A percentile compares a stretch with the other conserved stretches of the same genome.
phyloP scores from a whole-genome alignment of 768 basidiomycete genomes.

The Lentinus brumalis region DNA sequence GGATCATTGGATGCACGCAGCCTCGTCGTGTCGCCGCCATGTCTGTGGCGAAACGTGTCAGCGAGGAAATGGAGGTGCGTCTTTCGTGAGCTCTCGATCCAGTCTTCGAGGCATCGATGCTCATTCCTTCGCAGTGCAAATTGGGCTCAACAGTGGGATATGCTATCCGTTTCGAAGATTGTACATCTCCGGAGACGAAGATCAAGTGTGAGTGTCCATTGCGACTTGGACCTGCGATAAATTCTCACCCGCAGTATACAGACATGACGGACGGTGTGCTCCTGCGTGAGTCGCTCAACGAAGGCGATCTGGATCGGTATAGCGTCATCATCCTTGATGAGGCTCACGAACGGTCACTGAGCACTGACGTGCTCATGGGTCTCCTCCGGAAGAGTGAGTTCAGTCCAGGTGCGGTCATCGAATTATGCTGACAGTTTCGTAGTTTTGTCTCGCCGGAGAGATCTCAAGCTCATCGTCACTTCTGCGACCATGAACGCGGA shows the following conservation, averaged over 20 bases:
- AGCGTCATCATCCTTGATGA: constrained; percentile 98
- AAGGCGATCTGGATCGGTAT: constrained; percentile 97
- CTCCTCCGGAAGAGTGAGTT: constrained; percentile 84
- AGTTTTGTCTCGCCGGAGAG: constrained; percentile 79
- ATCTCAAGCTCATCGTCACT: constrained; percentile 95
- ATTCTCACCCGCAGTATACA: constrained; percentile 30
- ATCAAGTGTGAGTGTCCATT: constrained; percentile 79
- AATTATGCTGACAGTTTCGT: constrained; percentile 1
- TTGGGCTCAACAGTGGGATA: constrained; percentile 92
- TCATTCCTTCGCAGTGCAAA: constrained; percentile 60
- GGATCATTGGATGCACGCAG: constrained; percentile 95
- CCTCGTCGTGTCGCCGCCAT: constrained; percentile 98
- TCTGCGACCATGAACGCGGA: constrained; percentile 99
- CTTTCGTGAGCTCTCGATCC: neutral
- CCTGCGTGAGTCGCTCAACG: constrained; percentile 96
- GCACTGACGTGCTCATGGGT: constrained; percentile 98
- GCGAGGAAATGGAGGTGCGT: constrained; percentile 96
- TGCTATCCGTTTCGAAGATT: constrained; percentile 98
- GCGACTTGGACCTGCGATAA: neutral
- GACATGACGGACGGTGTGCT: constrained; percentile 99
- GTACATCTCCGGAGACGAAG: constrained; percentile 89
- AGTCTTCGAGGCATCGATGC: neutral
- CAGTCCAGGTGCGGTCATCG: neutral
- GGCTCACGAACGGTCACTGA: constrained; percentile 96
- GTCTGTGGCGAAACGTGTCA: constrained; percentile 99